Conservation (phyloP, 2,329 filamentous ascomycete species). For the Calonectria ilicicola region DNA sequence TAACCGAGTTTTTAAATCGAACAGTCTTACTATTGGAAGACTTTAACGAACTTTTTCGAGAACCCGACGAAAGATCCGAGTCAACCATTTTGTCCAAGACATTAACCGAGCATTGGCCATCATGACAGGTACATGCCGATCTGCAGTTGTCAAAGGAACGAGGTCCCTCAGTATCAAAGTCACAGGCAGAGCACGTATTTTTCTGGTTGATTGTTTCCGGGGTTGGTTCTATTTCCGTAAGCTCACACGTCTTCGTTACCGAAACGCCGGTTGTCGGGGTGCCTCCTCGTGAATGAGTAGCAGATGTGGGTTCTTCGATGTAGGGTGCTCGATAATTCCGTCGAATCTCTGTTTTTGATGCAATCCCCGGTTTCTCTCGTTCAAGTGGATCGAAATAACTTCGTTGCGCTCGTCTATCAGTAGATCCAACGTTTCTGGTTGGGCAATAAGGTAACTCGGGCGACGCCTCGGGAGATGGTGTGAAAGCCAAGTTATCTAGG, state of each 20-base stretch:
- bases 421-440: slow-evolving; percentile 40
- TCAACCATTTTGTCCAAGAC: slow-evolving; percentile 25
- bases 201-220: not conserved
- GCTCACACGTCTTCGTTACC: not conserved
- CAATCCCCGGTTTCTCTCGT: slow-evolving; percentile 19
- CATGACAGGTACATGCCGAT: not conserved
- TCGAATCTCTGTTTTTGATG: not conserved
- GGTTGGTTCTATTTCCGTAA: not conserved
- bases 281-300: slow-evolving; percentile 8
- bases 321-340: slow-evolving; percentile 42
- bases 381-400: slow-evolving; percentile 18
- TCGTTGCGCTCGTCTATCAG: slow-evolving; percentile 45
- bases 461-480: not conserved
- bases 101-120: not conserved
- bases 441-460: slow-evolving; percentile 34
- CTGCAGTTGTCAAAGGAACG: not conserved
- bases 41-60: slow-evolving; percentile 34
- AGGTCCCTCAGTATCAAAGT: not conserved
- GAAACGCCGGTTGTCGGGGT: not conserved
- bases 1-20: slow-evolving; percentile 38
- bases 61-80: slow-evolving; percentile 34
- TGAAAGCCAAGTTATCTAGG: not conserved
- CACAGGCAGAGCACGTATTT: no score
- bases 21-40: slow-evolving; percentile 42
- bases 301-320: slow-evolving; percentile 40